A percentile compares a stretch with the other conserved stretches of the same genome.
Evolutionary conservation across 1,284 basidiomycete species (phyloP).

Genomic region (Pterula multifida): DNA sequence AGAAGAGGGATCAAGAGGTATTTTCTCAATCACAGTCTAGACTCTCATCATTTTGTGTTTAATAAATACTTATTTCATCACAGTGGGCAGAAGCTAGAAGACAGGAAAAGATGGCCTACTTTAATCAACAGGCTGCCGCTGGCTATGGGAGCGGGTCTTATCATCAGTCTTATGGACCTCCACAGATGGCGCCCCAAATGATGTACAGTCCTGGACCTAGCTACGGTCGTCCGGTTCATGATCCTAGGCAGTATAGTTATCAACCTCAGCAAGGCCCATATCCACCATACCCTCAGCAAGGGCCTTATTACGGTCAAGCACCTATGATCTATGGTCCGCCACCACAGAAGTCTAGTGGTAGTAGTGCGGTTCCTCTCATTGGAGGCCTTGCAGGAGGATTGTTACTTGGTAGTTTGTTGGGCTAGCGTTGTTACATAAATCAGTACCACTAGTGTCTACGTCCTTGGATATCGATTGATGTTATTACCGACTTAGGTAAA

Average conservation of each 20-base stretch:
- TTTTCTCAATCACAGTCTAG: slow-evolving; percentile 5
- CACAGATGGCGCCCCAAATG: neutral
- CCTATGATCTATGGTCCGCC: slow-evolving; percentile 4
- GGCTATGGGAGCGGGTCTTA: neutral
- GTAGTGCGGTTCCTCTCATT: slow-evolving; percentile 35
- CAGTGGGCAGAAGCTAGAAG: slow-evolving; percentile 10
- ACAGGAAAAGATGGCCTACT: slow-evolving; percentile 13
- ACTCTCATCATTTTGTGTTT: neutral
- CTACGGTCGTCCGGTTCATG: neutral
- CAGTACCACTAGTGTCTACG: no score
- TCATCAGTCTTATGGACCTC: neutral
- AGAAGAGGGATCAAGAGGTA: slow-evolving; percentile 23
- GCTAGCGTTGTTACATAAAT: no score
- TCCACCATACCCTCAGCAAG: slow-evolving; percentile 1
- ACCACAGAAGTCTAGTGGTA: slow-evolving; percentile 10
- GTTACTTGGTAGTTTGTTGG: slow-evolving; percentile 37
- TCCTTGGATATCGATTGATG: no score
- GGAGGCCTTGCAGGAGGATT: slow-evolving; percentile 53
- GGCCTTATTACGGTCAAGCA: neutral
- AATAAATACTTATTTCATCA: neutral
- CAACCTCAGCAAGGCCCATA: slow-evolving; percentile 1
- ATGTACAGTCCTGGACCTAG: neutral
- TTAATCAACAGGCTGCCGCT: neutral
- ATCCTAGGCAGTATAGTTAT: neutral
- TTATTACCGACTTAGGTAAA: no score